Evolutionary conservation across 495 filamentous ascomycete genomes (phyloP).

Genomic region (Echria macrotheca): DNA sequence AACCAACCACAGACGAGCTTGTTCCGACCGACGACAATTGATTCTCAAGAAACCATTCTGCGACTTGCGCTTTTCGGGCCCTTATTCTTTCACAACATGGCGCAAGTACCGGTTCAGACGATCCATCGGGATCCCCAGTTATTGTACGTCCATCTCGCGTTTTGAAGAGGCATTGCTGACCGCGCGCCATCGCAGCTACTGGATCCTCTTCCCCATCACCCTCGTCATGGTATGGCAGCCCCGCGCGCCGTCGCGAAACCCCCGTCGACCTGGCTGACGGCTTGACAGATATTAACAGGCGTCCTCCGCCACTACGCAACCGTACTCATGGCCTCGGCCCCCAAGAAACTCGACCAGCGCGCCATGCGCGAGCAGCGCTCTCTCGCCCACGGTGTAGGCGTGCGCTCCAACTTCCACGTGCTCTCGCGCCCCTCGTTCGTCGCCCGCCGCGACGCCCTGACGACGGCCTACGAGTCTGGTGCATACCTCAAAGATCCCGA

Average conservation of each 20-base stretch:
- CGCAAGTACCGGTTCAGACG: constrained; percentile 80
- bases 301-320: constrained; percentile 94
- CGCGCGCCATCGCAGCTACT: constrained; percentile 61
- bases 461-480: constrained; percentile 74
- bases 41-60: too few species aligned
- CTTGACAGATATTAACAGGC: constrained; percentile 75
- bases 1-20: too few species aligned
- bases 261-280: too few species aligned
- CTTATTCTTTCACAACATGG: too few species aligned
- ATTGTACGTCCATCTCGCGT: constrained; percentile 66
- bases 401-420: constrained; percentile 71
- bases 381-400: constrained; percentile 77
- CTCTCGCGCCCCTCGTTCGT: constrained; percentile 73
- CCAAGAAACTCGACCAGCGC: constrained; percentile 73
- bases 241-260: too few species aligned
- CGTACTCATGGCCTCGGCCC: constrained; percentile 77
- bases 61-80: too few species aligned
- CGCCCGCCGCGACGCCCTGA: constrained; percentile 70
- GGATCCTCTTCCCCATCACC: constrained; percentile 96
- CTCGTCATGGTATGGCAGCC: constrained; percentile 75
- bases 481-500: constrained; percentile 86
- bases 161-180: constrained; percentile 9
- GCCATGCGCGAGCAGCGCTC: constrained; percentile 81
- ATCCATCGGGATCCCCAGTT: constrained; percentile 98
- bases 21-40: too few species aligned